phyloP scores from a whole-genome alignment of 1,139 yeast species.

The Tardiomyces depauwii region DNA sequence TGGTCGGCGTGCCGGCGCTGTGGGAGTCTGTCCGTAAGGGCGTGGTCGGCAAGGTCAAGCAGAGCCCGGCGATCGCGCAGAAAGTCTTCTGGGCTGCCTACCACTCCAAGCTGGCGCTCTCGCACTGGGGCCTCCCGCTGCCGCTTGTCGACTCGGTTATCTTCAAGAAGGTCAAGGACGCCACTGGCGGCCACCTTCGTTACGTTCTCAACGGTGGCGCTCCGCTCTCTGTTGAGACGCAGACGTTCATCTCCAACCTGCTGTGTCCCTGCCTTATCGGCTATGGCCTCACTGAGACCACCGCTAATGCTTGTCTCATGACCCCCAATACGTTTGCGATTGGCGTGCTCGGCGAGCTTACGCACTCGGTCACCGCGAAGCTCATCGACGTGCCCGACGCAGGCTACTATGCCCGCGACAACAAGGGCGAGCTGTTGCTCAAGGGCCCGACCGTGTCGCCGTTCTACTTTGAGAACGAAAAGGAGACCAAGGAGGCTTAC shows the following conservation, averaged over 20 bases:
- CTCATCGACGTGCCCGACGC: slow-evolving; percentile 87
- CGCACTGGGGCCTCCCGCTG: slow-evolving; percentile 54
- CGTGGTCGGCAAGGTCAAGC: slow-evolving; percentile 60
- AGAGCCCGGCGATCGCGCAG: slow-evolving; percentile 58
- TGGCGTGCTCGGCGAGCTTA: slow-evolving; percentile 73
- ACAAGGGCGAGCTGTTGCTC: slow-evolving; percentile 87
- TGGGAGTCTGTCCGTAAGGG: slow-evolving; percentile 98
- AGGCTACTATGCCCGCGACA: slow-evolving; percentile 80
- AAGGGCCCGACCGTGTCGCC: slow-evolving; percentile 62
- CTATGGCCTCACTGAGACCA: slow-evolving; percentile 94
- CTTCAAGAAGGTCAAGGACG: slow-evolving; percentile 82
- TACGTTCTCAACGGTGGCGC: slow-evolving; percentile 87
- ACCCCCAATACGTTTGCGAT: slow-evolving; percentile 54
- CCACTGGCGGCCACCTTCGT: slow-evolving; percentile 86
- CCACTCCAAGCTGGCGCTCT: slow-evolving; percentile 54
- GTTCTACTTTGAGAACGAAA: slow-evolving; percentile 73
- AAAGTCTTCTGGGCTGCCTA: slow-evolving; percentile 85
- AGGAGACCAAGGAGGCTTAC: slow-evolving; percentile 71
- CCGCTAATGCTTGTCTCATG: slow-evolving; percentile 73
- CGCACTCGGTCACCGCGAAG: slow-evolving; percentile 78
- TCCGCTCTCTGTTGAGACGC: slow-evolving; percentile 80
- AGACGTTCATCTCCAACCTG: slow-evolving; percentile 62
- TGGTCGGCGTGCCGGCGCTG: slow-evolving; percentile 99
- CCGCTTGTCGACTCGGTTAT: slow-evolving; percentile 51
- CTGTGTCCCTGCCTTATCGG: slow-evolving; percentile 89